Conservation (phyloP, 2,329 filamentous ascomycete species). For the Chlorencoelia australis region DNA sequence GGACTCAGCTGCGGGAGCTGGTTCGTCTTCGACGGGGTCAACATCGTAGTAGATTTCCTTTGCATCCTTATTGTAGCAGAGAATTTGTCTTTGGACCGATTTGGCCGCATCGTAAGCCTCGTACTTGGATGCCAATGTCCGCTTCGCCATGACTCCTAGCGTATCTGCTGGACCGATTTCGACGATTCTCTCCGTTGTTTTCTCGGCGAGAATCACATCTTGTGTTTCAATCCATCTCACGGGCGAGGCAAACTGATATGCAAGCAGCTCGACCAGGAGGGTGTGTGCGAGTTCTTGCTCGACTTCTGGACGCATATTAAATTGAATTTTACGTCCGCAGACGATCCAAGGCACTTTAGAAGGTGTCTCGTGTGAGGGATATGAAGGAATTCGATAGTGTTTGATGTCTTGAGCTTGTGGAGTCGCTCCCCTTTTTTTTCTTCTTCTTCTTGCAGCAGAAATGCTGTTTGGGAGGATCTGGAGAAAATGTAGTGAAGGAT, state of each 20-base stretch:
- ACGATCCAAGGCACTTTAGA: no score
- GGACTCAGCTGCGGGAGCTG: slow-evolving; percentile 45
- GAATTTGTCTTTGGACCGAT: slow-evolving; percentile 90
- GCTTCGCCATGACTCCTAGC: slow-evolving; percentile 92
- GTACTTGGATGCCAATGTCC: slow-evolving; percentile 92
- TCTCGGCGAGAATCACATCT: slow-evolving; percentile 97
- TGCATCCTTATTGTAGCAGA: slow-evolving; percentile 98
- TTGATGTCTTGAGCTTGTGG: no score
- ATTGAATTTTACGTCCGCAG: slow-evolving; percentile 21
- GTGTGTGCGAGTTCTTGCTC: slow-evolving; percentile 99
- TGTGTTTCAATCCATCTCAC: slow-evolving; percentile 99
- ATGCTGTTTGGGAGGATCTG: no score
- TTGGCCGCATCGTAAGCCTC: slow-evolving; percentile 97
- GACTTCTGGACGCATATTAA: slow-evolving; percentile 89
- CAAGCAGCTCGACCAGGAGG: slow-evolving; percentile 93
- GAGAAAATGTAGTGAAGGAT: no score
- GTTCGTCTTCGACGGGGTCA: slow-evolving; percentile 87
- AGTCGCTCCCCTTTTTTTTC: no score
- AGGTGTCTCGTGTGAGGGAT: no score
- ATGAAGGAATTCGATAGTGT: no score
- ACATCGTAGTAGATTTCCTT: slow-evolving; percentile 99
- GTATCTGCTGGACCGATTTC: slow-evolving; percentile 97
- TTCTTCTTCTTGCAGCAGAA: no score
- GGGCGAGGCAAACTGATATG: slow-evolving; percentile 97
- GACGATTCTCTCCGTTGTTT: slow-evolving; percentile 92